Evolutionary conservation across 129 eudicot species (phyloP), one percentile per base, ranked within the genome.

Genomic region (Flaveria brownii): DNA sequence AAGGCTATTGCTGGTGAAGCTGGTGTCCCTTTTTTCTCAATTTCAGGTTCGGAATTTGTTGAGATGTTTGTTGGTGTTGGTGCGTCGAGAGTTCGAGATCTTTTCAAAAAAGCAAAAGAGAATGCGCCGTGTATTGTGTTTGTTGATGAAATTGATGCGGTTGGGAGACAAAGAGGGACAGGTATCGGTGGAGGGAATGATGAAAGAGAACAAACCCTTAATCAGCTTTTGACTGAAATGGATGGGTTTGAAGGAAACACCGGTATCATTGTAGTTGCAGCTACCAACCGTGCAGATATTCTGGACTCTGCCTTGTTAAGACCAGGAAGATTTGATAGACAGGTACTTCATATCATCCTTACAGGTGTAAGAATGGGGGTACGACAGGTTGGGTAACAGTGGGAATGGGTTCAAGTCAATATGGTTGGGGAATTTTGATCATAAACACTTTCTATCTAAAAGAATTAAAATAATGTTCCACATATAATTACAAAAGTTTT

Each of bases 61-160:
- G 98, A 94, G 89, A 91, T 94, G 98, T 94, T 94, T 91, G 98
- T 94, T 49, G 98, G 98, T 66, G 98, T 94, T 82, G 98, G 98
- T 69, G 98, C 98, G 16, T 91, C 97, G n/a, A 62, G 98, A 70
- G 98, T 94, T 12, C 86, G 99, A 59, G 99, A 95, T 85, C 94
- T 95, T 69, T 95, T 95, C 80, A 89, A 91, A 83, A 91, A 91
- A 80, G 99, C 99, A 16, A 95, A 95, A 85, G 96, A 91, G 77
- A 91, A 91, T 73, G 97, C 99, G 28, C 97, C 99, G 0, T 95
- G 99, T 86, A 95, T 95, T 71, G 96, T 95, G 3, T 95, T 95
- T 85, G 96, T 95, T 71, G 99, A 95, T 89, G 99, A 95, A 85
- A 95, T 95, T 74, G 99, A 95, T 84, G 99, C 99, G 20, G 98